Percentiles rank a stretch among this genome's conserved stretches.
Evolutionary conservation across 2,329 filamentous ascomycete genomes (phyloP).

Genomic region (Endoconidiophora laricicola): DNA sequence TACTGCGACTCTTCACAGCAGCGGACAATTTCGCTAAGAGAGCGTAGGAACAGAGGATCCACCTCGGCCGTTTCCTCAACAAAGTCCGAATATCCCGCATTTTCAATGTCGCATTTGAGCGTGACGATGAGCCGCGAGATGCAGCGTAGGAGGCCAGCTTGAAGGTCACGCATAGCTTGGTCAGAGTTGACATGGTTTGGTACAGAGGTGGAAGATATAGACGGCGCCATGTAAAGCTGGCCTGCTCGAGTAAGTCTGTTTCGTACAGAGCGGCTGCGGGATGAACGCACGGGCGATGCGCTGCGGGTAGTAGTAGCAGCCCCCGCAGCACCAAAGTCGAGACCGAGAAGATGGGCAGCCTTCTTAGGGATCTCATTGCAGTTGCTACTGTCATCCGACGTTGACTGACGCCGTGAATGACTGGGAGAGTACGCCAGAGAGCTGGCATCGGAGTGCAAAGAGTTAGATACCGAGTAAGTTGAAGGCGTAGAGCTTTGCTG

Average conservation of each 20-base stretch:
- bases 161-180: constrained; percentile 27
- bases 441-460: constrained; percentile 12
- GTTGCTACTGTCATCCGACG: background rate
- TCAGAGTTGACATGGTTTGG: constrained; percentile 19
- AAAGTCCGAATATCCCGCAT: background rate
- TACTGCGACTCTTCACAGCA: constrained; percentile 7
- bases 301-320: constrained; percentile 13
- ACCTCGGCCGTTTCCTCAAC: constrained; percentile 5
- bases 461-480: constrained; percentile 7
- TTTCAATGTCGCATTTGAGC: constrained; percentile 18
- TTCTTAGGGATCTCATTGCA: constrained; percentile 30
- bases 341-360: constrained; percentile 34
- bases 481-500: constrained; percentile 6
- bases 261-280: background rate
- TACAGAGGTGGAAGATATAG: background rate
- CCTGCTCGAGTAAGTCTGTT: background rate
- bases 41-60: constrained; percentile 9
- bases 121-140: constrained; percentile 34
- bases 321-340: constrained; percentile 18
- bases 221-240: background rate
- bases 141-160: constrained; percentile 32
- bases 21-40: constrained; percentile 12
- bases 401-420: too few species aligned
- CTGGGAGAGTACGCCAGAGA: constrained; percentile 14
- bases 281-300: constrained; percentile 14